Evolutionary conservation across 345 rosid genomes (phyloP).

Genomic region (Litchi chinensis): DNA sequence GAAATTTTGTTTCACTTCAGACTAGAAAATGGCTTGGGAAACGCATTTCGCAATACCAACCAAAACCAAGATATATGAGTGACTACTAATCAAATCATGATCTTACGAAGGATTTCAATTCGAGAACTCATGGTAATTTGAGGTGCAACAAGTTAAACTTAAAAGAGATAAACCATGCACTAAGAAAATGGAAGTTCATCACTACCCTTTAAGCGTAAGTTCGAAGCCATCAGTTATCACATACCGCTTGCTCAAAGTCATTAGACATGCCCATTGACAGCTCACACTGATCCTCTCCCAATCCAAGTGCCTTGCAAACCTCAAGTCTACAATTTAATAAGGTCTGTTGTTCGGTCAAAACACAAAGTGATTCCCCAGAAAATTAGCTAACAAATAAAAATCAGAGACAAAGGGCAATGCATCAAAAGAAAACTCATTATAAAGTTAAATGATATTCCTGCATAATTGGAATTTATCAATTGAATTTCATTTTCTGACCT

Average conservation of each 20-base stretch:
- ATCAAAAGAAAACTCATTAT: background rate
- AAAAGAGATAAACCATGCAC: background rate
- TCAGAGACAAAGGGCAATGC: background rate
- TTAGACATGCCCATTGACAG: constrained; percentile 97
- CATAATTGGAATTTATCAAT: background rate
- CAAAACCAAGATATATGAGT: background rate
- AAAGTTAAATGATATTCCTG: background rate
- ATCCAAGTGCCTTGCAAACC: constrained; percentile 83
- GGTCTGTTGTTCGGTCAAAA: constrained; percentile 43
- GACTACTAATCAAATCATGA: background rate
- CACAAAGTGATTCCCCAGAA: constrained; percentile 1
- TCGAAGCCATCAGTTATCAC: background rate
- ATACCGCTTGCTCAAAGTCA: constrained; percentile 90
- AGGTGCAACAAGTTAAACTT: background rate
- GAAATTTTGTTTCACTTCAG: background rate
- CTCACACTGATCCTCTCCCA: constrained; percentile 71
- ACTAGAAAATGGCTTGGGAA: background rate
- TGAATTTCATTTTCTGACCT: constrained; percentile 5
- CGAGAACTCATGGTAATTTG: background rate
- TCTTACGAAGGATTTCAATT: background rate
- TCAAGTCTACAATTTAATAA: constrained; percentile 67
- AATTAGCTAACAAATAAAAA: background rate
- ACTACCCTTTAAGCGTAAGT: background rate
- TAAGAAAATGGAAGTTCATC: background rate
- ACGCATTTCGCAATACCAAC: background rate